A percentile compares a stretch with the other conserved stretches of the same genome.
phyloP scores from a whole-genome alignment of 2,329 filamentous ascomycete species.

The Lachnellula occidentalis region DNA sequence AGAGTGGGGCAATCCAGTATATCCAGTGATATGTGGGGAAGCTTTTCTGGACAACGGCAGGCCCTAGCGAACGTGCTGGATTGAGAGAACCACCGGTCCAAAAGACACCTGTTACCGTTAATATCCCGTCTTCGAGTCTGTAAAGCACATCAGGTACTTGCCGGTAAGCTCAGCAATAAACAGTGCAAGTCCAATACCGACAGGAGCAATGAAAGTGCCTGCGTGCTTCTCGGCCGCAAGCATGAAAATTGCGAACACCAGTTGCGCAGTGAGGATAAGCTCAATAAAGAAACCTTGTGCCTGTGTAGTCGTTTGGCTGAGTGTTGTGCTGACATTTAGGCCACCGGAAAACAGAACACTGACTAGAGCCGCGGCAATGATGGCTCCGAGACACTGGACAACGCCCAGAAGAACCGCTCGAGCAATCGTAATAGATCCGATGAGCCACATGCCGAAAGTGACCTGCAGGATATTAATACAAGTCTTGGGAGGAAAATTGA shows the following conservation, averaged over 20 bases:
- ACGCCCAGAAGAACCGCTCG: slow-evolving; percentile 30
- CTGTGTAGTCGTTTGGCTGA: slow-evolving; percentile 36
- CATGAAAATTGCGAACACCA: slow-evolving; percentile 47
- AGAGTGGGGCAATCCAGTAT: slow-evolving; percentile 46
- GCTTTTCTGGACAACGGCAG: slow-evolving; percentile 37
- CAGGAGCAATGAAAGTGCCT: slow-evolving; percentile 42
- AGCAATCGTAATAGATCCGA: slow-evolving; percentile 32
- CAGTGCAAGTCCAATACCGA: slow-evolving; percentile 42
- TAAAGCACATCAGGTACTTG: slow-evolving; percentile 8
- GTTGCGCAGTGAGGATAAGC: slow-evolving; percentile 42
- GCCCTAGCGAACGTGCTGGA: slow-evolving; percentile 42
- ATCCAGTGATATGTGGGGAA: slow-evolving; percentile 45
- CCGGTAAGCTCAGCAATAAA: slow-evolving; percentile 41
- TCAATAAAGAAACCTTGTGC: slow-evolving; percentile 46
- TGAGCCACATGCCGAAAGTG: slow-evolving; percentile 34
- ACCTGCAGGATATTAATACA: slow-evolving; percentile 20
- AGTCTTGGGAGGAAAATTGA: too few species aligned
- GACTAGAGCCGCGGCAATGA: slow-evolving; percentile 38
- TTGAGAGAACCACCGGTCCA: slow-evolving; percentile 46
- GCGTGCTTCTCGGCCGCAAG: slow-evolving; percentile 46
- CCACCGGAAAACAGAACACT: slow-evolving; percentile 39
- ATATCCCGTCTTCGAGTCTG: background rate
- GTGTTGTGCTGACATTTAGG: slow-evolving; percentile 38
- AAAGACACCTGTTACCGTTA: slow-evolving; percentile 34
- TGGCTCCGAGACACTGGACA: slow-evolving; percentile 32